phyloP scores from a whole-genome alignment of 2,329 filamentous ascomycete genomes.

The Cordyceps militaris region DNA sequence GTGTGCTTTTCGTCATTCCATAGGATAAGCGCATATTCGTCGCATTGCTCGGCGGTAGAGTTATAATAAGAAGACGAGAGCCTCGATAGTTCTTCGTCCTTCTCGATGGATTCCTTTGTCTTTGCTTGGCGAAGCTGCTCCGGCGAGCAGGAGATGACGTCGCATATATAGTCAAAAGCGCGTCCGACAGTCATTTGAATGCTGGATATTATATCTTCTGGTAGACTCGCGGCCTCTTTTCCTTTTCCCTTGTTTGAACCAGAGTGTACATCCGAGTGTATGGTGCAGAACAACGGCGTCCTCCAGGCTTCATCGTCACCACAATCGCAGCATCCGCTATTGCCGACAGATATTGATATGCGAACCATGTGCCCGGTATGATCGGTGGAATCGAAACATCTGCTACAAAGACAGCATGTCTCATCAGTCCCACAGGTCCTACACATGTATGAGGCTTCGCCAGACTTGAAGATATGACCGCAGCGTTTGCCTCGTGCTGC shows the following conservation, averaged over 20 bases:
- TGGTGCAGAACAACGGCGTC: conserved; percentile 80
- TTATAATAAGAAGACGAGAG: conserved; percentile 67
- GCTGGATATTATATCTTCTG: conserved; percentile 66
- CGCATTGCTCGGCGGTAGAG: conserved; percentile 34
- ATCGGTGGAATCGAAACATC: conserved; percentile 92
- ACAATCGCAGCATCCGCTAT: conserved; percentile 95
- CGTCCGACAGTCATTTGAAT: conserved; percentile 82
- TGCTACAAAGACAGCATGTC: conserved; percentile 88
- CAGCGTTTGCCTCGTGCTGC: conserved; percentile 88
- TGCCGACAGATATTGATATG: conserved; percentile 80
- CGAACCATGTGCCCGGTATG: conserved; percentile 89
- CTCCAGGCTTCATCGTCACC: conserved; percentile 94
- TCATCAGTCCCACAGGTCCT: conserved; percentile 92
- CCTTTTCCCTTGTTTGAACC: conserved; percentile 54
- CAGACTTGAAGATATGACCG: conserved; percentile 92
- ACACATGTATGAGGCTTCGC: conserved; percentile 91
- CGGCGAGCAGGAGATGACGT: conserved; percentile 95
- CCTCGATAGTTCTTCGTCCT: conserved; percentile 75
- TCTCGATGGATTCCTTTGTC: conserved; percentile 68
- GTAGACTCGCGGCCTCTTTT: conserved; percentile 52
- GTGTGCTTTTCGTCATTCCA: conserved; percentile 99
- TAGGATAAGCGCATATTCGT: conserved; percentile 74
- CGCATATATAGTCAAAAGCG: conserved; percentile 89
- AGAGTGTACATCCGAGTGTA: conserved; percentile 64
- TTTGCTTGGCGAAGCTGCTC: conserved; percentile 88